Conservation (phyloP, 768 basidiomycete genomes). For the Naganishia friedmannii region DNA sequence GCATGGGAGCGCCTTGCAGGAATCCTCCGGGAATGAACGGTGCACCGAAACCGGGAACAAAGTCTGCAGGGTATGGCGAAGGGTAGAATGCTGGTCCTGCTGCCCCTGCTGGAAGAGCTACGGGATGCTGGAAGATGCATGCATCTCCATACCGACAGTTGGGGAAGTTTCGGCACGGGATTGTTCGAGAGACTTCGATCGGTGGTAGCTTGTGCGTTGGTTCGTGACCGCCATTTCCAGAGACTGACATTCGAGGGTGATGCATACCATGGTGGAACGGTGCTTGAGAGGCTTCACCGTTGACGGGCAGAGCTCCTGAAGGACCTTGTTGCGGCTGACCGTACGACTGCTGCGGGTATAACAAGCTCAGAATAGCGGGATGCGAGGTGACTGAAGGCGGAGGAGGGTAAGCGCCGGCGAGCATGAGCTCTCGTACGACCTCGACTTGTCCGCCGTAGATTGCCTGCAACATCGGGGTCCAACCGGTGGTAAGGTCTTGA, state of each 20-base stretch:
- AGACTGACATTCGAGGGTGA: conserved; percentile 28
- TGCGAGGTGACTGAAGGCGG: conserved; percentile 48
- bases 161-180: conserved; percentile 53
- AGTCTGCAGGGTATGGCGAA: conserved; percentile 29
- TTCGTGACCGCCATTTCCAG: conserved; percentile 32
- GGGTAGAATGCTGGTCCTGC: conserved; percentile 38
- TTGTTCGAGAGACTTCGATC: conserved; percentile 50
- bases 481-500: conserved; percentile 44
- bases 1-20: conserved; percentile 26
- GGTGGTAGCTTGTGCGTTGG: conserved; percentile 48
- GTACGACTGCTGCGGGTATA: conserved; percentile 38
- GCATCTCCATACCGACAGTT: conserved; percentile 51
- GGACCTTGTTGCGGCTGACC: not conserved
- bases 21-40: conserved; percentile 11
- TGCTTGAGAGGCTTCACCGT: not conserved
- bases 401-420: conserved; percentile 49
- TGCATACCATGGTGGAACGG: conserved; percentile 27
- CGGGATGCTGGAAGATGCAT: conserved; percentile 50
- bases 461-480: conserved; percentile 50
- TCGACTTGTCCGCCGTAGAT: conserved; percentile 47
- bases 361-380: conserved; percentile 44
- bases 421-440: conserved; percentile 46
- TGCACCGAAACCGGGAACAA: conserved; percentile 12
- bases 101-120: conserved; percentile 27
- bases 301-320: not conserved